Evolutionary conservation across 2,329 filamentous ascomycete species (phyloP).

Genomic region (Meredithiella fracta): DNA sequence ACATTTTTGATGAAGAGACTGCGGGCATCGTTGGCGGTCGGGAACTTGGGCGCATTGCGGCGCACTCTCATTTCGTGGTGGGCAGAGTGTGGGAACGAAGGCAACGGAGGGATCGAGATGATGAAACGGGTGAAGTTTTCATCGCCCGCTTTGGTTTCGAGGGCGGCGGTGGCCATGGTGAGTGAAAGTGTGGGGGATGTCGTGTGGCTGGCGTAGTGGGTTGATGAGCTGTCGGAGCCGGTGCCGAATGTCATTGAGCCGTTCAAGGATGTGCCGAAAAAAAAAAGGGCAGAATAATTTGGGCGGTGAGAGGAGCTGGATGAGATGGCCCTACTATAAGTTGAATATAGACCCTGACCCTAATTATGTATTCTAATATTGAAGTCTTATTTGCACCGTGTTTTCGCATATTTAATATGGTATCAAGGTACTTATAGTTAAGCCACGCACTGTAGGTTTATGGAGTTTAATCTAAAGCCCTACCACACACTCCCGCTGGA

Average conservation of each 20-base stretch:
- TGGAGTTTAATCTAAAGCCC: too few relatives aligned
- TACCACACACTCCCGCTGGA: background rate
- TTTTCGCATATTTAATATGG: too few relatives aligned
- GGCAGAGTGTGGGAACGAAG: slow-evolving; percentile 39
- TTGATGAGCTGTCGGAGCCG: background rate
- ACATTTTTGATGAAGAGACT: slow-evolving; percentile 86
- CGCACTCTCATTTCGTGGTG: slow-evolving; percentile 79
- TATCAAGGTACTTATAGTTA: too few relatives aligned
- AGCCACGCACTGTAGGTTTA: too few relatives aligned
- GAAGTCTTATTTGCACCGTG: too few relatives aligned
- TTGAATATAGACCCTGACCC: background rate
- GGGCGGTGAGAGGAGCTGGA: slow-evolving; percentile 7
- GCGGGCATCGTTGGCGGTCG: slow-evolving; percentile 55
- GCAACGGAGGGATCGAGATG: slow-evolving; percentile 45
- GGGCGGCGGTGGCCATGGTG: slow-evolving; percentile 11
- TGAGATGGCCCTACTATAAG: background rate
- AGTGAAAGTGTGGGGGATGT: background rate
- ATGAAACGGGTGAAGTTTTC: slow-evolving; percentile 54
- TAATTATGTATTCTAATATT: too few relatives aligned
- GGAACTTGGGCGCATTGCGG: slow-evolving; percentile 62
- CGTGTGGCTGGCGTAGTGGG: background rate
- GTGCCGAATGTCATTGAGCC: too few relatives aligned
- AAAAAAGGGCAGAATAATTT: slow-evolving; percentile 11
- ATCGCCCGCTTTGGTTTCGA: slow-evolving; percentile 11
- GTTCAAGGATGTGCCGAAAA: slow-evolving; percentile 2